Percentiles rank a stretch among this genome's conserved stretches.
Evolutionary conservation across 2,329 filamentous ascomycete genomes (phyloP).

Genomic region (Chrysoporthe deuterocubensis): DNA sequence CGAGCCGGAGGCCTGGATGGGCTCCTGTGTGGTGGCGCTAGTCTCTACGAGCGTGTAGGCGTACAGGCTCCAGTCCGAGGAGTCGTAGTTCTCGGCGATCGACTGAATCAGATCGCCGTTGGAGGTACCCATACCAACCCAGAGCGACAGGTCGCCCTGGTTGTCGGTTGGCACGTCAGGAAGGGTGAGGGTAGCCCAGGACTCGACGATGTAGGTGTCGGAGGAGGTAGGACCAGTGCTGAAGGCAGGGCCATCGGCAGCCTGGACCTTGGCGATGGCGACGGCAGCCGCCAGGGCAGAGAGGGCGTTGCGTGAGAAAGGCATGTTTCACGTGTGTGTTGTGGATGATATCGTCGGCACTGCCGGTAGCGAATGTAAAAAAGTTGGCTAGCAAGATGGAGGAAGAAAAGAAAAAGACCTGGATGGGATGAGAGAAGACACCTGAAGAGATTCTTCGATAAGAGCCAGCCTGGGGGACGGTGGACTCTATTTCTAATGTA

Average conservation of each 20-base stretch:
- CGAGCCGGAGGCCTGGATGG: conserved; percentile 38
- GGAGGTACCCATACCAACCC: conserved; percentile 54
- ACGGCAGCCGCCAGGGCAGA: conserved; percentile 22
- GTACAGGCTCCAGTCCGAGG: conserved; percentile 44
- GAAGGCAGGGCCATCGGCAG: conserved; percentile 44
- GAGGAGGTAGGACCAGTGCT: conserved; percentile 48
- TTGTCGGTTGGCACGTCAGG: conserved; percentile 43
- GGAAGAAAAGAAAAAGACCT: conserved; percentile 9
- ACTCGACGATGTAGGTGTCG: conserved; percentile 47
- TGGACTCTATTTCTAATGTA: neutral
- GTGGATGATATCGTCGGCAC: conserved; percentile 8
- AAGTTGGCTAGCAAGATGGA: conserved; percentile 2
- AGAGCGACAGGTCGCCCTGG: conserved; percentile 45
- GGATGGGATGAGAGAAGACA: neutral
- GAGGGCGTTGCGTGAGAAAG: conserved; percentile 19
- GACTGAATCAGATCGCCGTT: conserved; percentile 53
- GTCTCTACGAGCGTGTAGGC: conserved; percentile 47
- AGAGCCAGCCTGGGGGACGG: neutral
- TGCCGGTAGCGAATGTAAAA: conserved; percentile 25
- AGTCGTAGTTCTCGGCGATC: conserved; percentile 43
- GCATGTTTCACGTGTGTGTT: conserved; percentile 10
- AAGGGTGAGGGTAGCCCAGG: conserved; percentile 48
- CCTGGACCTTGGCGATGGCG: conserved; percentile 32
- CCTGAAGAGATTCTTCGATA: neutral
- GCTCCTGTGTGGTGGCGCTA: conserved; percentile 37